Evolutionary conservation across 176 grass and related monocot species (phyloP).

Genomic region (Avena insularis): DNA sequence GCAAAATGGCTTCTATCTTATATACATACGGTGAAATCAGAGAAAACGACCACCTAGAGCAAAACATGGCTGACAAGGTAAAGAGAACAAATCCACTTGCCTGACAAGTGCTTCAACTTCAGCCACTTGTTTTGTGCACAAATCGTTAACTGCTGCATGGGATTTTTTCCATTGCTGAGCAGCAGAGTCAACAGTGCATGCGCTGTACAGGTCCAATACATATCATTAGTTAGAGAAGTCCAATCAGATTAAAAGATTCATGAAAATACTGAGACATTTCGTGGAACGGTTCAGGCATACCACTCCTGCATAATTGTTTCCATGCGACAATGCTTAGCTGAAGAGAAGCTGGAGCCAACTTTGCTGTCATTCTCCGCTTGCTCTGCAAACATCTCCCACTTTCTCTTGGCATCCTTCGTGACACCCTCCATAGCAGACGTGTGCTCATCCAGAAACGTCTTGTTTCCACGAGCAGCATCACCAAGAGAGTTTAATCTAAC

Average conservation of each 20-base stretch:
- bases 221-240: slow-evolving; percentile 18
- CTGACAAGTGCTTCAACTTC: slow-evolving; percentile 81
- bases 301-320: slow-evolving; percentile 81
- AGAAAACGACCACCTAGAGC: not conserved
- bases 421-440: slow-evolving; percentile 61
- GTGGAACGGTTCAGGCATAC: slow-evolving; percentile 37
- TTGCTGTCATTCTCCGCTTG: slow-evolving; percentile 72
- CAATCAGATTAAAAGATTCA: not conserved
- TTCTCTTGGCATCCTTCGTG: slow-evolving; percentile 89
- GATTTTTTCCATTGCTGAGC: slow-evolving; percentile 84
- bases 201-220: slow-evolving; percentile 50
- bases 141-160: slow-evolving; percentile 64
- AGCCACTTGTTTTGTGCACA: slow-evolving; percentile 74
- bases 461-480: slow-evolving; percentile 67
- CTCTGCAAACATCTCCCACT: slow-evolving; percentile 89
- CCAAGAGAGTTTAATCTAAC: slow-evolving; percentile 67
- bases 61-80: not conserved
- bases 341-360: slow-evolving; percentile 72
- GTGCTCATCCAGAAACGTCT: slow-evolving; percentile 77
- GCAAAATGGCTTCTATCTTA: not conserved
- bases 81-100: slow-evolving; percentile 50
- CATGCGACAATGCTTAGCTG: slow-evolving; percentile 90
- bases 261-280: not conserved
- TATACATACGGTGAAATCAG: not conserved
- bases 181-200: slow-evolving; percentile 65